phyloP scores from a whole-genome alignment of 2,329 filamentous ascomycete species.

The Talaromyces rugulosus region DNA sequence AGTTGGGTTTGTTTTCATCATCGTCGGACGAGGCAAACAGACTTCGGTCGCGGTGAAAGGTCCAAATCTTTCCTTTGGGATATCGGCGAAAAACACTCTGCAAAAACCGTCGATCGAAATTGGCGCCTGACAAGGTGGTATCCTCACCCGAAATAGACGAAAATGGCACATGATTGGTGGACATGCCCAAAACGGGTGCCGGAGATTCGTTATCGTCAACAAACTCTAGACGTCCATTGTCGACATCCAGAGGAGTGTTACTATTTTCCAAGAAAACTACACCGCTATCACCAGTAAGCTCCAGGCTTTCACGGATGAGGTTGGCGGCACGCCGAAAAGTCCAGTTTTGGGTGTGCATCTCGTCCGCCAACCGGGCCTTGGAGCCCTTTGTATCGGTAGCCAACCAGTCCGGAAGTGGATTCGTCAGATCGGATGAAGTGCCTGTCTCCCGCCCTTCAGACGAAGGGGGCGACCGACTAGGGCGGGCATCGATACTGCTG shows the following conservation, averaged over 20 bases:
- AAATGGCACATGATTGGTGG: conserved; percentile 34
- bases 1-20: conserved; percentile 23
- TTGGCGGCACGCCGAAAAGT: conserved; percentile 48
- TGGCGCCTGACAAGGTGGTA: conserved; percentile 24
- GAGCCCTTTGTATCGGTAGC: conserved; percentile 21
- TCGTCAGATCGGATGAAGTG: conserved; percentile 22
- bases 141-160: conserved; percentile 26
- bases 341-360: conserved; percentile 35
- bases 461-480: conserved; percentile 22
- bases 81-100: conserved; percentile 40
- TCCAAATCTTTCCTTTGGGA: conserved; percentile 46
- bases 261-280: conserved; percentile 36
- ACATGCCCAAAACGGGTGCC: conserved; percentile 31
- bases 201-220: conserved; percentile 24
- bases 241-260: conserved; percentile 24
- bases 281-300: conserved; percentile 43
- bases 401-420: conserved; percentile 30
- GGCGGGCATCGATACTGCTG: conserved; percentile 10
- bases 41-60: conserved; percentile 41
- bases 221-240: conserved; percentile 25
- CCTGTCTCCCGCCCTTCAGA: conserved; percentile 28
- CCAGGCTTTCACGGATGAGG: conserved; percentile 46
- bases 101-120: conserved; percentile 29
- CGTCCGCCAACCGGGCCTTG: conserved; percentile 24
- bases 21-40: conserved; percentile 45